Base-by-base conservation (phyloP, 495 filamentous ascomycete species). In the Podospora pseudopauciseta region DNA sequence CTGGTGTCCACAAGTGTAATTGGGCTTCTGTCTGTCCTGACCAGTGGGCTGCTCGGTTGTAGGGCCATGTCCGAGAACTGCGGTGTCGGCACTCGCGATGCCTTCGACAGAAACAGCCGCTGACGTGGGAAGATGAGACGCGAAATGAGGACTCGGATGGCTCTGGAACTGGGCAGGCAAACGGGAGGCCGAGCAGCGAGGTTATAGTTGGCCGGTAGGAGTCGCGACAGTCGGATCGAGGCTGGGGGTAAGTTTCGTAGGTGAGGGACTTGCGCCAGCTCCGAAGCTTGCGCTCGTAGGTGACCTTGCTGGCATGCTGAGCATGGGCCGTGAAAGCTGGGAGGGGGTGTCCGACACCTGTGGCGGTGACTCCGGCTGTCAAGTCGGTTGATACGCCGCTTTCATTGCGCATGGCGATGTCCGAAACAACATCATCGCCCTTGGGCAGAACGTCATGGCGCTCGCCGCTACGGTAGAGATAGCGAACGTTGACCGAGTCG, bases 1-100 rank as follows among this genome's bases (percentile, higher is more conserved):
- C 72, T 23, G 72, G 72, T 23, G 72, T 71, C 72, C 72, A 74
- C 18, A 74, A 67, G 55, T 74, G 72, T 26, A 74, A 69, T 55
- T 71, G 69, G 5, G 72, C 72, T 59, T 74, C 72, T 1, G 72
- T 71, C 56, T 74, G 69, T 7, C 72, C 69, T 4, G 67, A 66
- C 72, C 67, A 74, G 69, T 71, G 69, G 20, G 69, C 69, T 18
- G 72, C 60, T 30, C 69, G 65, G 72, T 74, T 56, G 64, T 74
- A 74, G 3, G 57, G 16, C 28, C 53, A 32, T 6, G 58, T 20
- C n/a, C 49, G 57, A 11, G 69, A 69, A 20, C 18, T 23, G 60
- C 65, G 72, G 23, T 61, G 34, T 0, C 65, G 67, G 28, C 69
- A 70, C n/a, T 65, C 65, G 15, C 66, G 65, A 2, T 60, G 63